phyloP scores from a whole-genome alignment of 306 rosid genomes.

The Sindora glabra region DNA sequence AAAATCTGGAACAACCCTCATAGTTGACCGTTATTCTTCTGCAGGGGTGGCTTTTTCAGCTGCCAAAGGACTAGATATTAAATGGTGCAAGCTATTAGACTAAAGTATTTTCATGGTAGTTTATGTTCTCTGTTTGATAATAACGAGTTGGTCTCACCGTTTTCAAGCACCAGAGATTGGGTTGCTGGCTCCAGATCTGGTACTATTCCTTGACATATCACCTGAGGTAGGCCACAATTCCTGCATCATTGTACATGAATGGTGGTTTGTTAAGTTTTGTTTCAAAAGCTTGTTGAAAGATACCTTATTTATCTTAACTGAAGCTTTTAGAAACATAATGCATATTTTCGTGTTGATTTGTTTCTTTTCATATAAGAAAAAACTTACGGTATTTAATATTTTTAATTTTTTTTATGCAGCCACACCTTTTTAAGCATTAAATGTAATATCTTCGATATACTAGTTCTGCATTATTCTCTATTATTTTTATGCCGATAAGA shows the following conservation, averaged over 20 bases:
- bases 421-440: neutral
- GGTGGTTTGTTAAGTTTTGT: neutral
- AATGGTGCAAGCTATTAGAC: too few species aligned
- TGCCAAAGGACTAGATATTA: too few species aligned
- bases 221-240: conserved; percentile 55
- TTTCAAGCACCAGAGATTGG: too few species aligned
- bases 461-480: neutral
- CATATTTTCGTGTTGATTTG: neutral
- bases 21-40: too few species aligned
- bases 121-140: too few species aligned
- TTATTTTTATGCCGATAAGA: neutral
- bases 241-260: neutral
- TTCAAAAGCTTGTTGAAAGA: neutral
- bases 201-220: conserved; percentile 70
- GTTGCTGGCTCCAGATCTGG: conserved; percentile 73
- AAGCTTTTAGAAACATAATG: neutral
- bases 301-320: neutral
- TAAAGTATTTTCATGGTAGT: too few species aligned
- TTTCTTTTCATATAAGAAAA: conserved; percentile 2
- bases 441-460: neutral
- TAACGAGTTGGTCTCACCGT: too few species aligned
- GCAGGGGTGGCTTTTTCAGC: too few species aligned
- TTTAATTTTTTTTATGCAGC: neutral
- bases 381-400: neutral
- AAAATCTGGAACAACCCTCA: too few species aligned